A percentile compares a stretch with the other conserved stretches of the same genome.
phyloP scores from a whole-genome alignment of 2,329 filamentous ascomycete species.

The Paracorniculantispora psalliotae region DNA sequence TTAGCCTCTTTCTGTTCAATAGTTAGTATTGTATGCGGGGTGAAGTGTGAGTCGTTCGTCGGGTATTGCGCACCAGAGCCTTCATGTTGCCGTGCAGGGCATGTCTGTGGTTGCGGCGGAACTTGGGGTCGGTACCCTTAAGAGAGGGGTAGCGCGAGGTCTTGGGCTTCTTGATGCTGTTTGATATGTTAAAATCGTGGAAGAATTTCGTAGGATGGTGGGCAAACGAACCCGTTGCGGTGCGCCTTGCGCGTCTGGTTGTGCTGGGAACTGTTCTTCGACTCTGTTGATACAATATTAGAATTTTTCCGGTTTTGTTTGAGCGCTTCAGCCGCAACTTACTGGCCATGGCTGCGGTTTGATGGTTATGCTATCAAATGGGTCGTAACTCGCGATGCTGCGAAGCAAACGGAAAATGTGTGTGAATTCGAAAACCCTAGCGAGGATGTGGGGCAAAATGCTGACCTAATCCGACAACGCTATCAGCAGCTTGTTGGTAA shows the following conservation, averaged over 20 bases:
- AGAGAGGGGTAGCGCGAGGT: slow-evolving; percentile 98
- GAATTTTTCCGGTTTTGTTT: not conserved
- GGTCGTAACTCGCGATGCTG: slow-evolving; percentile 17
- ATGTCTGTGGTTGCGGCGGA: slow-evolving; percentile 99
- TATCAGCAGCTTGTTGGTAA: not conserved
- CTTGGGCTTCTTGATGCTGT: slow-evolving; percentile 99
- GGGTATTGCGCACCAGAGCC: slow-evolving; percentile 71
- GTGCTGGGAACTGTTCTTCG: slow-evolving; percentile 99
- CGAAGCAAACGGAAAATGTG: slow-evolving; percentile 22
- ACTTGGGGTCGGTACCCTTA: slow-evolving; percentile 99
- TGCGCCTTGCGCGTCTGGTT: slow-evolving; percentile 98
- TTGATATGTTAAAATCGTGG: slow-evolving; percentile 6
- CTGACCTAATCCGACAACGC: slow-evolving; percentile 20
- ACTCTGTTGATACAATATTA: slow-evolving; percentile 57
- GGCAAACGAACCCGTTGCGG: slow-evolving; percentile 82
- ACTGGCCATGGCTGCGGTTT: slow-evolving; percentile 39
- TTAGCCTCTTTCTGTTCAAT: slow-evolving; percentile 81
- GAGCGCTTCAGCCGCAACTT: slow-evolving; percentile 19
- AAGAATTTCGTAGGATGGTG: slow-evolving; percentile 17
- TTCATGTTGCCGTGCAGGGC: slow-evolving; percentile 98
- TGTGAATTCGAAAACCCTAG: slow-evolving; percentile 16
- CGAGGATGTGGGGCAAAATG: slow-evolving; percentile 20
- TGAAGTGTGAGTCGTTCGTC: slow-evolving; percentile 30
- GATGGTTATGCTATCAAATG: slow-evolving; percentile 16
- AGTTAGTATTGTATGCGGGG: slow-evolving; percentile 29